Base-by-base conservation (phyloP, 345 rosid genomes). In the sweet orange (Citrus sinensis) region DNA sequence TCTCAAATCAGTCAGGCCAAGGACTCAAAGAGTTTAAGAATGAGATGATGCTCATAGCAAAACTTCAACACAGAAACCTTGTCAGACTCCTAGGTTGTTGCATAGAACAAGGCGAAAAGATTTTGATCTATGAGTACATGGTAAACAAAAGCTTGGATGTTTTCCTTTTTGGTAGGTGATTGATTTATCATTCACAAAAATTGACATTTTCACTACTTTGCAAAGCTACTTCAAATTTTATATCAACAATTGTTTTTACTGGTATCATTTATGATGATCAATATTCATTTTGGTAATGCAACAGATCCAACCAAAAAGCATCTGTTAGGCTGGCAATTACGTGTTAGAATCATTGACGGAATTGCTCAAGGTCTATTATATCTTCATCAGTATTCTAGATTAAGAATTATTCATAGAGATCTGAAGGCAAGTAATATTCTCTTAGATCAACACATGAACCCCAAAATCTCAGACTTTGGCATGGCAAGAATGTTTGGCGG, bases 391-490 rank as follows among this genome's bases (percentile, higher is more conserved):
- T 79, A 81, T 69, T 79, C 87, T 1, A 78, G 83, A 72, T 54
- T 81, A 25, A 64, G 81, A 74, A 73, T 84, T 46, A 81, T 84
- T 34, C 86, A 81, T 6, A 59, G 81, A 78, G 85, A 81, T 75
- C 71, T 83, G 3, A 86, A 86, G 40, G 58, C 82, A 49, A 86
- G 88, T 71, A 86, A 86, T 63, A 73, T 86, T 70, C 70, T 90
- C 66, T 40, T 89, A 39, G 90, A 86, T 42, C 79, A 46, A 1
- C 67, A 86, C 69, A 85, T 89, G 88, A 86, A 80, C 34, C 90
- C 90, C 0, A 87, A 88, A 79, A 90, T 88, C 54, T 83, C 89
- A 0, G 89, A 90, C 70, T 90, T 87, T 77, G 93, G 91, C 17
- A 32, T 87, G 85, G 90, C 90, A 19, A 80, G 85, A 81, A 90